These are phyloP conservation scores for Suhomyces terraborum DNA, from an alignment of 1,139 yeast genomes.

Conservation along the genomic window DNA sequence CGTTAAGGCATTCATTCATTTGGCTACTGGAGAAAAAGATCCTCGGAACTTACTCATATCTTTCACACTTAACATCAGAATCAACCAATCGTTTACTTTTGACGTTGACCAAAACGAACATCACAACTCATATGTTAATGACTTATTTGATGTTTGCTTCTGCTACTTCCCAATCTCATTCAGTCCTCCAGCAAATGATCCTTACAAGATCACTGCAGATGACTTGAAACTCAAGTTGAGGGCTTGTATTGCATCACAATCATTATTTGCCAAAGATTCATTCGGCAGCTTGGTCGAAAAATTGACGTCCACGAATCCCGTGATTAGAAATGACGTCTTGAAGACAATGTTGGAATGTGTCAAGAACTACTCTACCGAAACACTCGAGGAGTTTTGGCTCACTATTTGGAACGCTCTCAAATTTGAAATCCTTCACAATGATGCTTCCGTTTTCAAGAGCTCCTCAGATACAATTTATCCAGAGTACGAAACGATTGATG, in stretches of 20 bases:
- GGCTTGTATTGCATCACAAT: slow-evolving; percentile 62
- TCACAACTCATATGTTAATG: slow-evolving; percentile 41
- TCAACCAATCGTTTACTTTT: slow-evolving; percentile 51
- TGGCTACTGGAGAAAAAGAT: slow-evolving; percentile 90
- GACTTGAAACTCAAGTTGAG: slow-evolving; percentile 66
- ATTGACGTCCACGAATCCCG: slow-evolving; percentile 76
- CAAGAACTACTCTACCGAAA: slow-evolving; percentile 47
- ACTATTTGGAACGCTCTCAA: slow-evolving; percentile 87
- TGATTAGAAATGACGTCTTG: slow-evolving; percentile 76
- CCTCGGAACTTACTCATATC: slow-evolving; percentile 82
- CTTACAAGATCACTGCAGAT: slow-evolving; percentile 75
- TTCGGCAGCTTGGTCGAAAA: slow-evolving; percentile 82
- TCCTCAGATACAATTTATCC: slow-evolving; percentile 31
- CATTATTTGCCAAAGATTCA: slow-evolving; percentile 68
- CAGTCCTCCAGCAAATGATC: slow-evolving; percentile 90
- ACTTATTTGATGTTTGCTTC: slow-evolving; percentile 82
- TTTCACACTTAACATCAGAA: slow-evolving; percentile 55
- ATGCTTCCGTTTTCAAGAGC: slow-evolving; percentile 41
- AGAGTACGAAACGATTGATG: slow-evolving; percentile 33
- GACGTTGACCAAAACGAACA: slow-evolving; percentile 39
- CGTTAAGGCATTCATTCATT: slow-evolving; percentile 58
- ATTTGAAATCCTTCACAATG: slow-evolving; percentile 80
- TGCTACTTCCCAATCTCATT: slow-evolving; percentile 97
- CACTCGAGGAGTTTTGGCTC: slow-evolving; percentile 62
- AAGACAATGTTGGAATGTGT: slow-evolving; percentile 62